Conservation (phyloP, 352 stramenopile genomes). For the Globisporangium radiosum region DNA sequence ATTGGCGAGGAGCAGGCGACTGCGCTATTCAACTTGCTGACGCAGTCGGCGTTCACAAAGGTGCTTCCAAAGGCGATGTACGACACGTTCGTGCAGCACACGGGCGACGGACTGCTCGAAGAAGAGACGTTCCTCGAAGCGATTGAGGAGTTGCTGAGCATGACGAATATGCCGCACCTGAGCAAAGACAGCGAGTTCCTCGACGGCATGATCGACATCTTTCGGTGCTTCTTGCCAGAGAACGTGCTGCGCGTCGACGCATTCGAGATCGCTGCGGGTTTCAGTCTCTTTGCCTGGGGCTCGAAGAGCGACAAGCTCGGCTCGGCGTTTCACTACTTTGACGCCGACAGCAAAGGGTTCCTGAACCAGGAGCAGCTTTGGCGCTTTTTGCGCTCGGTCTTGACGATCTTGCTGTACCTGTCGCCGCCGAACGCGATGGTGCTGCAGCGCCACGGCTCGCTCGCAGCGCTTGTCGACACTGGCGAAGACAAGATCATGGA, state of each 20-base stretch:
- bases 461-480: constrained; percentile 70
- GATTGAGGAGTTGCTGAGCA: constrained; percentile 71
- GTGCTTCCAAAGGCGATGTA: constrained; percentile 71
- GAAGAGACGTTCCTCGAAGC: constrained; percentile 79
- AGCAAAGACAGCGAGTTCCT: constrained; percentile 76
- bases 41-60: constrained; percentile 67
- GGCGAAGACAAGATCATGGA: constrained; percentile 78
- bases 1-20: constrained; percentile 56
- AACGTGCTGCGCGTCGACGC: constrained; percentile 65
- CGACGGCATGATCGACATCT: constrained; percentile 70
- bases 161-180: constrained; percentile 63
- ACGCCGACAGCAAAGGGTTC: constrained; percentile 72
- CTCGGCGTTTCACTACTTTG: constrained; percentile 83
- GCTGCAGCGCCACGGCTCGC: constrained; percentile 47
- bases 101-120: constrained; percentile 70
- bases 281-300: constrained; percentile 73
- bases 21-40: constrained; percentile 54
- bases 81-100: constrained; percentile 84
- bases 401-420: constrained; percentile 69
- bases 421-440: constrained; percentile 57
- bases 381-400: constrained; percentile 74
- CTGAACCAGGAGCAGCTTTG: constrained; percentile 78
- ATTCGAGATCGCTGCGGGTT: constrained; percentile 78
- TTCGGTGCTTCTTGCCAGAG: constrained; percentile 61
- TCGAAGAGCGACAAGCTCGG: constrained; percentile 85